Evolutionary conservation across 768 basidiomycete species (phyloP).

Genomic region (Boletus coccyginus): DNA sequence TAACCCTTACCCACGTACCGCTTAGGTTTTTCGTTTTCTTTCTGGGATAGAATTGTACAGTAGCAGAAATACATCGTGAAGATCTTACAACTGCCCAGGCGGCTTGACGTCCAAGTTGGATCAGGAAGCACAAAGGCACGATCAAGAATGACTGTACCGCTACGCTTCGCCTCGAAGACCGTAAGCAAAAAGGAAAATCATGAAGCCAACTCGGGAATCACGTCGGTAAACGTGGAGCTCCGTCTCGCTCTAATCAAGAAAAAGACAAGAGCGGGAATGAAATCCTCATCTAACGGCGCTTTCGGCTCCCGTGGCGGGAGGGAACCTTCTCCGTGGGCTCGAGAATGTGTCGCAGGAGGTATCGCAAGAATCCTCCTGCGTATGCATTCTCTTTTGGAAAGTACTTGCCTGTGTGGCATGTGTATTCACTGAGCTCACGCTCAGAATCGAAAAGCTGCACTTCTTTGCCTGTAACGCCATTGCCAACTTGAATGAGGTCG

Average conservation of each 20-base stretch:
- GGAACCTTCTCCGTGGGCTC: not conserved
- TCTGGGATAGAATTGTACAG: not conserved
- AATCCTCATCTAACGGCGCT: conserved; percentile 14
- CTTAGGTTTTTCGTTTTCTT: no score
- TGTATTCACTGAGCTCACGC: conserved; percentile 9
- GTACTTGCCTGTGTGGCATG: conserved; percentile 1
- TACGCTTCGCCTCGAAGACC: not conserved
- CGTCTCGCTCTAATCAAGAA: not conserved
- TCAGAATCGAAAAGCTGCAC: conserved; percentile 8
- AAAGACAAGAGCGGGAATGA: conserved; percentile 1
- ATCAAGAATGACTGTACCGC: not conserved
- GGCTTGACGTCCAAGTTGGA: not conserved
- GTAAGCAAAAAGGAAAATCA: not conserved
- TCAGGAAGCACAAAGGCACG: not conserved
- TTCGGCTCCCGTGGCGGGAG: not conserved
- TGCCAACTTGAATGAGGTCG: conserved; percentile 21
- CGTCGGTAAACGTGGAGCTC: conserved; percentile 2
- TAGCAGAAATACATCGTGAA: not conserved
- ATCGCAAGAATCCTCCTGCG: conserved; percentile 15
- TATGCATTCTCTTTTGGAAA: conserved; percentile 14
- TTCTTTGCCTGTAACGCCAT: not conserved
- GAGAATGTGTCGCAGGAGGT: conserved; percentile 16
- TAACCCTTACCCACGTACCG: no score
- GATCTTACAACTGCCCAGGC: not conserved
- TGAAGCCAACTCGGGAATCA: not conserved